These are phyloP conservation scores for Fonticula alba DNA, from an alignment of 78 protist species.

Conservation along the genomic window DNA sequence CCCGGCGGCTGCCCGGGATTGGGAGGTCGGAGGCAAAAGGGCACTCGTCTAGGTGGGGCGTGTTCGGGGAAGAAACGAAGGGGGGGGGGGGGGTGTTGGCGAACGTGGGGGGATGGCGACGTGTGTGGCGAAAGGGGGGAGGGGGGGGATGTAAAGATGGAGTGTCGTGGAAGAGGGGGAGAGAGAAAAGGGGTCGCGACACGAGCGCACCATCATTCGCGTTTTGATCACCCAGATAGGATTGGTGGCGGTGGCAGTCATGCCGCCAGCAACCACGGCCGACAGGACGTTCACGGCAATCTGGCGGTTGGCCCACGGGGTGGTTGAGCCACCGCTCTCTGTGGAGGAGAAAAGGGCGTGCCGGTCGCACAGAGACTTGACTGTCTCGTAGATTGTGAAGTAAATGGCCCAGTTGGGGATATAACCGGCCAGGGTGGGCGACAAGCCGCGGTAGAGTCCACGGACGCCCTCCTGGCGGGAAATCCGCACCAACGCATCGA, in stretches of 20 bases:
- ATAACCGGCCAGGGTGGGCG: conserved; percentile 30
- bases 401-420: conserved; percentile 57
- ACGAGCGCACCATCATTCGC: conserved; percentile 32
- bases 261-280: conserved; percentile 43
- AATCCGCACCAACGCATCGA: not conserved
- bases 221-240: conserved; percentile 57
- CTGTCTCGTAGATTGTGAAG: conserved; percentile 29
- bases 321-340: too few species aligned
- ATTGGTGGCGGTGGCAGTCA: conserved; percentile 14
- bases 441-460: conserved; percentile 22
- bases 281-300: conserved; percentile 16
- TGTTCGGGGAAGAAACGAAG: not conserved
- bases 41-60: not conserved
- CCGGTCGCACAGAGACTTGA: not conserved
- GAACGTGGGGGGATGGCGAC: too few species aligned
- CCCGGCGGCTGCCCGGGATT: not conserved
- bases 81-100: too few species aligned
- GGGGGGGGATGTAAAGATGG: not conserved
- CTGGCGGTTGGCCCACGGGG: not conserved
- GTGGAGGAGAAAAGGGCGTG: not conserved
- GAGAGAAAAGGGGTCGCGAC: too few species aligned
- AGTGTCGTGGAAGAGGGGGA: not conserved
- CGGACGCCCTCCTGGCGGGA: conserved; percentile 6
- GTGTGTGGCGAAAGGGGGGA: too few species aligned
- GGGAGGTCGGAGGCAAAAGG: not conserved